These are phyloP conservation scores for Chytridiales sp. DNA, from an alignment of 371 early-diverging fungal genomes.

Conservation along the genomic window DNA sequence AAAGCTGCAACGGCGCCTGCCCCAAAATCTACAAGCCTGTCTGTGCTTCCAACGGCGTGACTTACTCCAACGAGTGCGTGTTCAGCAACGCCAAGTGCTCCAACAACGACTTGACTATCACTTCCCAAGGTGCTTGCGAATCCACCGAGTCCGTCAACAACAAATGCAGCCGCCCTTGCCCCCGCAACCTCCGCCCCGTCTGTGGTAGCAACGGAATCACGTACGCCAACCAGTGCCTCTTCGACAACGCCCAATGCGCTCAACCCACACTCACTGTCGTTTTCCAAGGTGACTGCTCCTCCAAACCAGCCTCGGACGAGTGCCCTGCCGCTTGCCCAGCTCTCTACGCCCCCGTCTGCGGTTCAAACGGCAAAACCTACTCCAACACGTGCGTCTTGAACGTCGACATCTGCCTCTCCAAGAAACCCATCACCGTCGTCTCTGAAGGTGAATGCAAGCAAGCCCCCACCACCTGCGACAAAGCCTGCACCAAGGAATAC, in stretches of 20 bases:
- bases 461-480: no score
- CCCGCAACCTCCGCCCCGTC: constrained; percentile 1
- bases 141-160: no score
- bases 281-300: not conserved
- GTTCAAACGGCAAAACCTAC: constrained; percentile 3
- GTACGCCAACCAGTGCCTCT: not conserved
- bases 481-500: constrained; percentile 3
- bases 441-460: no score
- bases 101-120: no score
- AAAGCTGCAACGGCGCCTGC: not conserved
- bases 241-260: not conserved
- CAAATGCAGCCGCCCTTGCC: not conserved
- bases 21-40: not conserved
- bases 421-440: no score
- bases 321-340: no score
- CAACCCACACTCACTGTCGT: not conserved
- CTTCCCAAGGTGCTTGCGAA: no score
- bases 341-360: constrained; percentile 2
- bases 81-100: not conserved
- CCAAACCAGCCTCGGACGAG: no score
- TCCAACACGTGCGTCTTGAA: not conserved
- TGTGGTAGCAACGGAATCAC: constrained; percentile 5
- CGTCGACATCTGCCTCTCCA: no score
- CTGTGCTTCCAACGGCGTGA: not conserved
- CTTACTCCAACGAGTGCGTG: not conserved